Evolutionary conservation across 2,329 filamentous ascomycete genomes (phyloP).

Genomic region (Aspergillus ibericus): DNA sequence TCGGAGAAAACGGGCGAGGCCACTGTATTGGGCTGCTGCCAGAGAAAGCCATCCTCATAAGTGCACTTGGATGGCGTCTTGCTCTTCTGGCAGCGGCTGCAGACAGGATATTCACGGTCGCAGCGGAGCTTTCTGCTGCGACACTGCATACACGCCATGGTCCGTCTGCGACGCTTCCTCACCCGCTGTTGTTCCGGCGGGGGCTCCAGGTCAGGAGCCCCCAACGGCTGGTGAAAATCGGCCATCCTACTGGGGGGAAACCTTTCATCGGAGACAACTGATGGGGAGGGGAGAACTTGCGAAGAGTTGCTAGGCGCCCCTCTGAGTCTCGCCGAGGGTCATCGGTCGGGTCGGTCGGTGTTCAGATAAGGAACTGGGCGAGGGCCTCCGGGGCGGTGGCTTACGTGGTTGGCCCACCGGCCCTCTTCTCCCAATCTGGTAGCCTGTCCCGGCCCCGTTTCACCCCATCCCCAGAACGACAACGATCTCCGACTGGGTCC

Average conservation of each 20-base stretch:
- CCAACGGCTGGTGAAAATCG: constrained; percentile 12
- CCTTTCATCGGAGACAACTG: neutral
- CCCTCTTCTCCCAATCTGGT: constrained; percentile 5
- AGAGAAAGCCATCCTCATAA: constrained; percentile 44
- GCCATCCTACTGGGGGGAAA: constrained; percentile 11
- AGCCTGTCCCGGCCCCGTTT: constrained; percentile 2
- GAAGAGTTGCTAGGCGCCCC: neutral
- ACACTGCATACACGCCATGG: constrained; percentile 45
- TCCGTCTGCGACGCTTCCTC: constrained; percentile 41
- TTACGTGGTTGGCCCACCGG: constrained; percentile 21
- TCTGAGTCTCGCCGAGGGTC: neutral
- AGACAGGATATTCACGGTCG: constrained; percentile 44
- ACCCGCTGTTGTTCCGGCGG: constrained; percentile 25
- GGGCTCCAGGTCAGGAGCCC: constrained; percentile 5
- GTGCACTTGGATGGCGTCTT: constrained; percentile 37
- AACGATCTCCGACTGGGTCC: neutral
- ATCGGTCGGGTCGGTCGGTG: neutral
- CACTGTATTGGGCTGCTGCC: constrained; percentile 41
- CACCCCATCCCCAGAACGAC: neutral
- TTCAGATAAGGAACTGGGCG: constrained; percentile 6
- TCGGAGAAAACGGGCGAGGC: constrained; percentile 27
- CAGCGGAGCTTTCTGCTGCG: constrained; percentile 45
- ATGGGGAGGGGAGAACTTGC: neutral
- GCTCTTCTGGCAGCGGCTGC: constrained; percentile 41
- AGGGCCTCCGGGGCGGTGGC: neutral